phyloP scores from a whole-genome alignment of 768 basidiomycete genomes.

The Amanita inopinata region DNA sequence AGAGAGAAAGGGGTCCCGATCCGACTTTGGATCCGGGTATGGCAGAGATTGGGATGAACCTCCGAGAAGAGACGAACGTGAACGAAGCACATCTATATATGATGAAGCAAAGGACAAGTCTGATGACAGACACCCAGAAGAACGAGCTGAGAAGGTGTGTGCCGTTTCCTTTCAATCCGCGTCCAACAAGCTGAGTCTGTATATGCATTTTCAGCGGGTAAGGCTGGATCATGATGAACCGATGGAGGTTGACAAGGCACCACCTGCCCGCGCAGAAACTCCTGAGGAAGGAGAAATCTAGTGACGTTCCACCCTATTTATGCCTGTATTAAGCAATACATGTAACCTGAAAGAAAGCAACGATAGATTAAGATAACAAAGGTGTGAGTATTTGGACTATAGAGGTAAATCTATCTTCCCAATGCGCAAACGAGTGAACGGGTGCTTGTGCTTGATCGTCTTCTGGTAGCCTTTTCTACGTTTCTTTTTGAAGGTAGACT shows the following conservation, averaged over 20 bases:
- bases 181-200: conserved; percentile 4
- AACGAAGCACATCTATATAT: conserved; percentile 25
- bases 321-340: not conserved
- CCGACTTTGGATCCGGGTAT: conserved; percentile 26
- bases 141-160: conserved; percentile 58
- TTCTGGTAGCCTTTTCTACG: conserved; percentile 96
- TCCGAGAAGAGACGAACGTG: conserved; percentile 25
- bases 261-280: conserved; percentile 52
- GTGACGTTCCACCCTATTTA: conserved; percentile 5
- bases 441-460: conserved; percentile 88
- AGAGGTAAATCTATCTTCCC: conserved; percentile 53
- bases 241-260: conserved; percentile 35
- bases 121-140: conserved; percentile 40
- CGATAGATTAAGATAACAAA: conserved; percentile 18
- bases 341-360: too few relatives aligned
- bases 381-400: conserved; percentile 13
- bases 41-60: conserved; percentile 42
- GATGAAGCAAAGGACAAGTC: conserved; percentile 43
- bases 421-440: conserved; percentile 90
- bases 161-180: conserved; percentile 12
- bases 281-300: conserved; percentile 88
- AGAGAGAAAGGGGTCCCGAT: conserved; percentile 21
- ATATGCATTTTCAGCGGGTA: conserved; percentile 30
- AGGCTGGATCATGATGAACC: conserved; percentile 38
- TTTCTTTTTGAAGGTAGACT: conserved; percentile 92